Evolutionary conservation across 208 protist genomes (phyloP).

Genomic region (Acanthamoeba sp.): DNA sequence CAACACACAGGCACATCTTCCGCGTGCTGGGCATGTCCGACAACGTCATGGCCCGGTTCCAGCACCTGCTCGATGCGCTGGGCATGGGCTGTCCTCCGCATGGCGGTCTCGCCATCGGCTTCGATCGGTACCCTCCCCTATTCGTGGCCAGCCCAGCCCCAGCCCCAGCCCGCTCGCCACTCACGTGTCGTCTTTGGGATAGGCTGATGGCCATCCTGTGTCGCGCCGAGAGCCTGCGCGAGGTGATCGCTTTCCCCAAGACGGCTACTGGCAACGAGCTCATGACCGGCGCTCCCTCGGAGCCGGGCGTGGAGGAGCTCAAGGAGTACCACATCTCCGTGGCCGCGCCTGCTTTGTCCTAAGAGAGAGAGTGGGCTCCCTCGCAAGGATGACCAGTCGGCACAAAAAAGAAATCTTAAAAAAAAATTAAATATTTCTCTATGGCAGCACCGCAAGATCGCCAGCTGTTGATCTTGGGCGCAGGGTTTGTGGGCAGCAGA

Average conservation of each 20-base stretch:
- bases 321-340: constrained; percentile 42
- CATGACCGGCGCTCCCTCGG: constrained; percentile 82
- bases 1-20: constrained; percentile 8
- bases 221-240: constrained; percentile 81
- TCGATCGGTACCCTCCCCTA: constrained; percentile 82
- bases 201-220: constrained; percentile 84
- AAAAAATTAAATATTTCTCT: too few species aligned
- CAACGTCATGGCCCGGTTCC: constrained; percentile 76
- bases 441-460: too few species aligned
- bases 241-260: constrained; percentile 94
- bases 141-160: too few species aligned
- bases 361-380: too few species aligned
- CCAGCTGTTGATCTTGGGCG: background rate
- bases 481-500: constrained; percentile 28
- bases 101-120: constrained; percentile 85
- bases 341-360: background rate
- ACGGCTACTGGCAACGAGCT: constrained; percentile 87
- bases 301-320: constrained; percentile 2
- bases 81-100: constrained; percentile 89
- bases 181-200: constrained; percentile 85
- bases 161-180: too few species aligned
- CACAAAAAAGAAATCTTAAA: too few species aligned
- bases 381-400: too few species aligned
- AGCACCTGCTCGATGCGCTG: constrained; percentile 84
- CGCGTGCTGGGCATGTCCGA: constrained; percentile 43